Percentiles rank a stretch among this genome's conserved stretches.
Conservation (phyloP, 192 early-diverging fungal species). For the Backusella australiensis region DNA sequence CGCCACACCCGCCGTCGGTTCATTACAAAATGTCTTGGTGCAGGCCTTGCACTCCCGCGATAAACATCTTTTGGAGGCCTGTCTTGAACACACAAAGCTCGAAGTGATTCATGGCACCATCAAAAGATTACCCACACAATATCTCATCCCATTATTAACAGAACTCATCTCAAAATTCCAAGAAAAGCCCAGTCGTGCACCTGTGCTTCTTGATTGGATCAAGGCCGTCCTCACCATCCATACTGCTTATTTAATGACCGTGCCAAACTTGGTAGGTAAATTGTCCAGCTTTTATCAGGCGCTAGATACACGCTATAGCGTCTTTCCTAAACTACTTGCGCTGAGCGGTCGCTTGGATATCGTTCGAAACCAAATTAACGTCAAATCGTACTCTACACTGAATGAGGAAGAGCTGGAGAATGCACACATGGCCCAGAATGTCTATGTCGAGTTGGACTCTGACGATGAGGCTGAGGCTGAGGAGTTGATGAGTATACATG, state of each 20-base stretch:
- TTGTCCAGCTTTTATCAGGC: constrained; percentile 52
- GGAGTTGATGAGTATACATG: constrained; percentile 1
- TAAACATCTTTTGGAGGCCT: constrained; percentile 42
- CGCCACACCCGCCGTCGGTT: constrained; percentile 42
- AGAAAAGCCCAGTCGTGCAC: constrained; percentile 43
- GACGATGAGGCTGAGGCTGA: constrained; percentile 33
- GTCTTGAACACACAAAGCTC: constrained; percentile 40
- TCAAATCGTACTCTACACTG: constrained; percentile 29
- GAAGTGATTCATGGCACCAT: constrained; percentile 39
- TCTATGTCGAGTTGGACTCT: constrained; percentile 47
- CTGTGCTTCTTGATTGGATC: constrained; percentile 50
- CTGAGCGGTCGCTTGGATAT: constrained; percentile 52
- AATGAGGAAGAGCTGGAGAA: constrained; percentile 32
- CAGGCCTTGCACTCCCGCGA: constrained; percentile 59
- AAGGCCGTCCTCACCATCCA: constrained; percentile 48
- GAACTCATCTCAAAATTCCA: constrained; percentile 50
- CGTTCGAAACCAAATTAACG: constrained; percentile 48
- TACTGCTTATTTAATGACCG: constrained; percentile 58
- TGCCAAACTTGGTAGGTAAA: constrained; percentile 48
- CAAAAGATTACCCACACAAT: constrained; percentile 45
- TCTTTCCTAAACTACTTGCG: constrained; percentile 47
- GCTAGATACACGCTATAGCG: constrained; percentile 40
- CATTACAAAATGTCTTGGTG: constrained; percentile 49
- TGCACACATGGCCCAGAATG: constrained; percentile 38
- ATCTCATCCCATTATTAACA: constrained; percentile 47